These are phyloP conservation scores for Blastocystis sp. DNA, from an alignment of 352 stramenopile genomes.

Conservation along the genomic window DNA sequence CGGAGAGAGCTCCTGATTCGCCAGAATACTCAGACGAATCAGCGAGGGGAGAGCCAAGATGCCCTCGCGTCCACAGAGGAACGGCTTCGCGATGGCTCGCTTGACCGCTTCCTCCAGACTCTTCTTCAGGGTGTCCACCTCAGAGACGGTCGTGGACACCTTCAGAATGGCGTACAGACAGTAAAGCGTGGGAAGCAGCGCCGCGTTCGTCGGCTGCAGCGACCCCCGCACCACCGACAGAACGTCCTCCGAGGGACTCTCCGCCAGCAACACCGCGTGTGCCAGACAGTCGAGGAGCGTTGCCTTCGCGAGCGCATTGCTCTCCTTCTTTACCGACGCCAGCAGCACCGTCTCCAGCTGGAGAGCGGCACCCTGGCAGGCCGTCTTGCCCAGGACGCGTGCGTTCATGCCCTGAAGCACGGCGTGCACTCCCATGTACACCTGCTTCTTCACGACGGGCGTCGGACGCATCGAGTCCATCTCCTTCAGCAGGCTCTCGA, in stretches of 20 bases:
- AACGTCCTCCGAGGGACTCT: not conserved
- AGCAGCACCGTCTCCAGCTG: not conserved
- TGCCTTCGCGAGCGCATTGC: not conserved
- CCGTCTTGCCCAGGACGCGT: conserved; percentile 20
- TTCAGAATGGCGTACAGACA: not conserved
- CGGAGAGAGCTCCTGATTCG: not conserved
- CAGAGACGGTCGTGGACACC: not conserved
- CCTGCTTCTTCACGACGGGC: not conserved
- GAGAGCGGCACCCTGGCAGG: not conserved
- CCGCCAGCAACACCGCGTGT: not conserved
- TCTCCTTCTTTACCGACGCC: not conserved
- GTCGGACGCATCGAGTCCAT: not conserved
- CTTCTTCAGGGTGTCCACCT: not conserved
- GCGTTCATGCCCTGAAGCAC: not conserved
- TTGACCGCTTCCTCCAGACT: not conserved
- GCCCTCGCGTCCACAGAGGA: conserved; percentile 9
- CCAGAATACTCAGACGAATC: not conserved
- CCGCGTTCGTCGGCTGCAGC: not conserved
- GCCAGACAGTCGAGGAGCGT: not conserved
- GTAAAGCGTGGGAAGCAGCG: not conserved
- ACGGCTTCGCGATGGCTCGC: conserved; percentile 1
- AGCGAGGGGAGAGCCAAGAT: not conserved
- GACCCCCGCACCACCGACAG: not conserved
- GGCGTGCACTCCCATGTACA: not conserved
- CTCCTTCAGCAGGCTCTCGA: not conserved